Evolutionary conservation across 1,284 basidiomycete genomes (phyloP), one percentile per base, ranked within the genome.

Genomic region (Apiotrichum laibachii): DNA sequence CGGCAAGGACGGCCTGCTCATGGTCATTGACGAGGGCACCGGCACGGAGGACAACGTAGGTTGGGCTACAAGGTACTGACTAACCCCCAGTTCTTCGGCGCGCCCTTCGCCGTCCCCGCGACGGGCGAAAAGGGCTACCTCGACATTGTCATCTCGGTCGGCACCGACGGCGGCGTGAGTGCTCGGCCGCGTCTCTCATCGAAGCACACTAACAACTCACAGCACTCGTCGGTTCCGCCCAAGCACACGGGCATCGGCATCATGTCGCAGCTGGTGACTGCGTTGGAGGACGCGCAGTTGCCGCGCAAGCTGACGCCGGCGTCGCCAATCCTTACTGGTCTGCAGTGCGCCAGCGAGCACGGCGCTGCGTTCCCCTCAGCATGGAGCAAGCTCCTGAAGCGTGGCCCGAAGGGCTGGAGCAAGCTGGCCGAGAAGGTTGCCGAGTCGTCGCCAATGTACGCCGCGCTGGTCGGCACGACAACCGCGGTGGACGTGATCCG

Each of bases 161-260:
- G 71, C 15, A 77, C 76, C 10, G 61, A 67, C 37, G 77, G 77
- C 40, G 77, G 77, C 8, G 72, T 74, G 50, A 66, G 72, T 70
- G 26, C 26, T 44, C n/a, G n/a, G n/a, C n/a, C n/a, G n/a, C n/a
- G n/a, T n/a, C n/a, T n/a, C n/a, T 34, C 22, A 16, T 13, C 47
- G 50, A 21, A 59, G 26, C 26, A 31, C 26, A 7, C 26, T 31
- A 31, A 31, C 26, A 3, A 31, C 26, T 52, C 37, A 33, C 68
- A 80, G 39, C 81, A 82, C 66, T 80, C 79, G 16, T 79, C 77
- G 2, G 70, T 77, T 2, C 80, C 81, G 1, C 78, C 78, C 0
- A 59, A 62, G 10, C 80, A 81, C 66, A 80, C 79, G 1, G 75
- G 76, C 15, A 81, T 82, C 49, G 81, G 80, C 9, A 69, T 81